Conservation (phyloP, 2,329 filamentous ascomycete genomes). For the Fusarium sp. region DNA sequence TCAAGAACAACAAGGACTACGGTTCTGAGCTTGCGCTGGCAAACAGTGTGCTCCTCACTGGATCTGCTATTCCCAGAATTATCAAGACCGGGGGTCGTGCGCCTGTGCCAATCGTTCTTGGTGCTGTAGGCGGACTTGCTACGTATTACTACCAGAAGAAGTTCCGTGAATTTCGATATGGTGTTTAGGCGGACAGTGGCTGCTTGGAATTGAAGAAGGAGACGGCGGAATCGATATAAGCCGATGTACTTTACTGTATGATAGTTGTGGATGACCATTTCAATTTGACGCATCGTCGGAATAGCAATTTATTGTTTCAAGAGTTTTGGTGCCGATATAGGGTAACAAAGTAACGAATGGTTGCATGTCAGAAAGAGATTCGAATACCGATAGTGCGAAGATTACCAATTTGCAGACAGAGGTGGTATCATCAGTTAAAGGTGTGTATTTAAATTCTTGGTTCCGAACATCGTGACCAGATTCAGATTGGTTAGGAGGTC, state of each 20-base stretch:
- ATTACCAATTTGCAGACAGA: too few species aligned
- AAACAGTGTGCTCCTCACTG: constrained; percentile 55
- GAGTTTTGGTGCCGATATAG: not conserved
- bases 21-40: constrained; percentile 57
- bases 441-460: too few species aligned
- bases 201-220: too few species aligned
- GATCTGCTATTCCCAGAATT: constrained; percentile 54
- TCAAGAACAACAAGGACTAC: constrained; percentile 58
- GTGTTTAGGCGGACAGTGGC: constrained; percentile 46
- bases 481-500: not conserved
- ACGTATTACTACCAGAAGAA: constrained; percentile 59
- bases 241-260: constrained; percentile 7
- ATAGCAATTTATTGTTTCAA: accelerated
- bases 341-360: not conserved
- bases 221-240: accelerated
- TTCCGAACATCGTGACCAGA: too few species aligned
- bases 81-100: constrained; percentile 55
- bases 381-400: too few species aligned
- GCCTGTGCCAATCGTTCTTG: constrained; percentile 53
- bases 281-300: not conserved
- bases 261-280: not conserved
- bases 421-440: too few species aligned
- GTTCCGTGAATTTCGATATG: constrained; percentile 56
- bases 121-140: constrained; percentile 51
- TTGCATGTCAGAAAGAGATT: not conserved